A percentile compares a stretch with the other conserved stretches of the same genome.
Conservation (phyloP, 495 filamentous ascomycete species). For the Aspergillus haitiensis region DNA sequence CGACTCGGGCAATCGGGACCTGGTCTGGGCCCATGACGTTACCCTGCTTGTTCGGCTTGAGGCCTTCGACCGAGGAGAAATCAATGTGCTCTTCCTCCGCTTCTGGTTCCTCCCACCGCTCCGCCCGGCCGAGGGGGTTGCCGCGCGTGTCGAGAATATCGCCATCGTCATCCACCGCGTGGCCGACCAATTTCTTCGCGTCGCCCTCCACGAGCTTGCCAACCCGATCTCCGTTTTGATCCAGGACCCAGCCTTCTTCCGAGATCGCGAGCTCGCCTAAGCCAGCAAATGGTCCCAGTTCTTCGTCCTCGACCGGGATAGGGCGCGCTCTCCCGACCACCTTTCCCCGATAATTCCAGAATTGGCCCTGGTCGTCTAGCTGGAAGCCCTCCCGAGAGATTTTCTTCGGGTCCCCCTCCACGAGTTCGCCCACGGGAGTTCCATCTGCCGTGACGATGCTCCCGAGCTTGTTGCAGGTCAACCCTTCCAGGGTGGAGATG, state of each 20-base stretch:
- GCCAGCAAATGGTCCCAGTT: constrained; percentile 54
- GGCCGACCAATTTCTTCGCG: constrained; percentile 52
- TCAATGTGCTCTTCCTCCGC: constrained; percentile 47
- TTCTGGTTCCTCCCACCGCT: constrained; percentile 44
- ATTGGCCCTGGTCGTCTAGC: constrained; percentile 54
- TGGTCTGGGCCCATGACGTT: constrained; percentile 73
- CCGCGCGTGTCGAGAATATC: constrained; percentile 58
- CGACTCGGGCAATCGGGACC: constrained; percentile 66
- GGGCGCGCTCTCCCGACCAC: constrained; percentile 52
- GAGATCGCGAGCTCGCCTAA: constrained; percentile 53
- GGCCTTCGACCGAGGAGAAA: constrained; percentile 63
- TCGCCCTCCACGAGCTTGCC: constrained; percentile 55
- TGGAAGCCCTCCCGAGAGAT: constrained; percentile 46
- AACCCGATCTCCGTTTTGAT: constrained; percentile 53
- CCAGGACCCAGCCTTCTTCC: constrained; percentile 51
- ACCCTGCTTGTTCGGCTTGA: constrained; percentile 75
- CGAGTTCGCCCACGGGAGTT: constrained; percentile 49
- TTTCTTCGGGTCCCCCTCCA: constrained; percentile 52
- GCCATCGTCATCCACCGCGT: constrained; percentile 56
- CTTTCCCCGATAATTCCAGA: constrained; percentile 51
- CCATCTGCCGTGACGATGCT: constrained; percentile 50
- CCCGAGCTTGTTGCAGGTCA: constrained; percentile 54
- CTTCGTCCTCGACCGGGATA: constrained; percentile 50
- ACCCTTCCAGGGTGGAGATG: constrained; percentile 54
- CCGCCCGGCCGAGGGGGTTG: constrained; percentile 55